Evolutionary conservation across 352 stramenopile species (phyloP), one percentile per base, ranked within the genome.

Genomic region (Blastocystis sp.): DNA sequence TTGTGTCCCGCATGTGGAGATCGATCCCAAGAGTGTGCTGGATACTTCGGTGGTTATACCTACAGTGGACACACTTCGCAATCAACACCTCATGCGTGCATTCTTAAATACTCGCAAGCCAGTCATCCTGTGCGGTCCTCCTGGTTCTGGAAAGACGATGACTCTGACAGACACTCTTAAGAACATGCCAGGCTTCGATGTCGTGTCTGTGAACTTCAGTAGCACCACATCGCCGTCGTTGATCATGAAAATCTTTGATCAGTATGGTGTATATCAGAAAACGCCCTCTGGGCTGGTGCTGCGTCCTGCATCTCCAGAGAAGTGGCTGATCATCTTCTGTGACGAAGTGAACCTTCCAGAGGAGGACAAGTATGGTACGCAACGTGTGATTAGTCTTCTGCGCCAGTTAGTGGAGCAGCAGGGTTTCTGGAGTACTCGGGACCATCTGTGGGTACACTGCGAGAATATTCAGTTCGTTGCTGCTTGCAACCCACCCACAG

Each of bases 271-370:
- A 75, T 98, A 99, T 93, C 97, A 98, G 30, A 93, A 96, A 37
- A 98, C 96, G 73, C 96, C 95, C 18, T 97, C 95, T 90, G 97
- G 98, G 65, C 96, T 98, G 92, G 91, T 99, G 34, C 92, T 99
- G 47, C 93, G 97, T 70, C 97, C 97, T 50, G 78, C 89, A 70
- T 18, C 95, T 93, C 88, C 91, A 20, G 91, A 96, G 85, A 98
- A 96, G 90, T 99, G 96, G 96, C 93, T 99, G 1, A 97, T 99
- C 69, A 95, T 99, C 6, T 99, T 99, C 91, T 99, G 96, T 79
- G 98, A 99, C 92, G 98, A 99, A 93, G 98, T 99, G 89, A 99
- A 99, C 92, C 93, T 99, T 66, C 98, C 98, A 0, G 95, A 97
- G 78, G 93, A 97, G 47, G 98, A 99, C 92, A 92, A 92, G 8